These are phyloP conservation scores for Yamadazyma dendronema DNA, from an alignment of 1,139 yeast genomes.

Conservation along the genomic window DNA sequence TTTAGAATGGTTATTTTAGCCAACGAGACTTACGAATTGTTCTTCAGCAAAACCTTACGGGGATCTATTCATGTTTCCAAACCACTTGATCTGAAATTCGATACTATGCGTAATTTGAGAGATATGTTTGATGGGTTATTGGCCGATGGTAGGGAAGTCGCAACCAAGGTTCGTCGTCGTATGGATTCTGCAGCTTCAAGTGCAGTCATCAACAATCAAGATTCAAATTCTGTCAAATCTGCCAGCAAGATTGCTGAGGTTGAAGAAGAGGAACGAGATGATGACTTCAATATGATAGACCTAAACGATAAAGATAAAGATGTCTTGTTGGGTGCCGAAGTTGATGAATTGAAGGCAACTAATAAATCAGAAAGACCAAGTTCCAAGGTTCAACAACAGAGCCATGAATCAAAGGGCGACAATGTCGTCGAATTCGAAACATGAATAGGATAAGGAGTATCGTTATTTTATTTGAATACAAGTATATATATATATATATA, in stretches of 20 bases:
- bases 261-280: slow-evolving; percentile 49
- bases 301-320: slow-evolving; percentile 50
- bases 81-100: slow-evolving; percentile 44
- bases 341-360: slow-evolving; percentile 24
- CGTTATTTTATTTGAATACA: not conserved
- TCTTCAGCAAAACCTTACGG: slow-evolving; percentile 69
- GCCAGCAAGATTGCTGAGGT: slow-evolving; percentile 18
- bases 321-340: slow-evolving; percentile 46
- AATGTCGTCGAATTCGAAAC: slow-evolving; percentile 32
- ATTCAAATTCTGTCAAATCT: slow-evolving; percentile 28
- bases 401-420: slow-evolving; percentile 8
- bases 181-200: slow-evolving; percentile 66
- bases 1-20: slow-evolving; percentile 94
- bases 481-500: slow-evolving; percentile 1
- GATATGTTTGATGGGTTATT: slow-evolving; percentile 89
- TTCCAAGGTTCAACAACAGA: slow-evolving; percentile 18
- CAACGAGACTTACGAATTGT: slow-evolving; percentile 85
- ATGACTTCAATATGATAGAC: slow-evolving; percentile 46
- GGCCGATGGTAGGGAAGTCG: slow-evolving; percentile 90
- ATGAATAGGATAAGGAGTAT: slow-evolving; percentile 1
- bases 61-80: slow-evolving; percentile 66
- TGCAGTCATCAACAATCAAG: slow-evolving; percentile 19
- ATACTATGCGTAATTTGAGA: slow-evolving; percentile 60
- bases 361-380: slow-evolving; percentile 12
- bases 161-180: slow-evolving; percentile 80